Evolutionary conservation across 2,329 filamentous ascomycete species (phyloP), one percentile per base, ranked within the genome.

Genomic region (Fusarium incarnatum): DNA sequence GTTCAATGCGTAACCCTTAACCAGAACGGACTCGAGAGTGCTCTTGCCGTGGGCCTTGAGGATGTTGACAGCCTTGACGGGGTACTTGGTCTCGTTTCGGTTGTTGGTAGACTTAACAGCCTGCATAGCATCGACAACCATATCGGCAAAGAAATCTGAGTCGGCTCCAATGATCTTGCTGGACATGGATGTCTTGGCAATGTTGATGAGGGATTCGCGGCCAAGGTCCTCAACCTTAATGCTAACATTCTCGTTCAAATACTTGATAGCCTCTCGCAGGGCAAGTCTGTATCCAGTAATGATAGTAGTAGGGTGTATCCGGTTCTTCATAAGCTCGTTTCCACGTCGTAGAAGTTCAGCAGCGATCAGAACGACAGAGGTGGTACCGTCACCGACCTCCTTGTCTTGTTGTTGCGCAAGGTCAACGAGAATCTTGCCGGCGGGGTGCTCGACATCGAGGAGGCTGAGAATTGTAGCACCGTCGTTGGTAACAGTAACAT

Each of bases 301-400:
- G 83, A 99, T 98, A 67, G 97, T 99, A 27, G 96, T 99, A 60
- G 96, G 97, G 84, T 99, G 96, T 88, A 99, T 99, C 81, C 94
- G 93, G 89, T 98, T 99, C 87, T 96, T 98, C 92, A 98, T 97
- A 73, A 99, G 88, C 84, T 99, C 96, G 85, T 99, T 99, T 70
- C 91, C 96, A 82, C 96, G 89, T 80, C 92, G 90, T 78, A 99
- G 86, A 73, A 99, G 91, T 85, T 99, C 96, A 67, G 96, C 93
- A 55, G 96, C 96, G 81, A 99, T 98, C 75, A 99, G 89, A 63
- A 99, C 96, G 54, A 99, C 96, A 50, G 95, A 98, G 23, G 96
- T 99, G 50, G 96, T 99, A 76, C 96, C 96, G 84, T 99, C 96
- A 76, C 96, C 96, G 59, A 99, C 96, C 83, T 99, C 96, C 86